Conservation (phyloP, 2,329 filamentous ascomycete genomes). For the Tolypocladium endophyticum region DNA sequence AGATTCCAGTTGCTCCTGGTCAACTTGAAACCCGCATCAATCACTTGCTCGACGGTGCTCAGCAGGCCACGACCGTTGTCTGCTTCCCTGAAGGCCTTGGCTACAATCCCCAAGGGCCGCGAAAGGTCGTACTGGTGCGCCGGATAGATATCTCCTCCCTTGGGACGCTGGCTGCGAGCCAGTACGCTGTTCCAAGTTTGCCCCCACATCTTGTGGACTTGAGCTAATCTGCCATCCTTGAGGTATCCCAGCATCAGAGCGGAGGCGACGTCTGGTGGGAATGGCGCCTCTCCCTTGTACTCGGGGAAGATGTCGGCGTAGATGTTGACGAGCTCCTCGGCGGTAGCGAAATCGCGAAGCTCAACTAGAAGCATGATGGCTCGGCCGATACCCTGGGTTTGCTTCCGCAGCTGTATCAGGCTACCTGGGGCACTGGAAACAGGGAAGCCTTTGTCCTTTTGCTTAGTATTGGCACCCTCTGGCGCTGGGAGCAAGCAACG, state of each 20-base stretch:
- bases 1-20: conserved; percentile 74
- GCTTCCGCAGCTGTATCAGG: conserved; percentile 12
- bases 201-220: conserved; percentile 58
- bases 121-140: conserved; percentile 42
- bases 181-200: conserved; percentile 44
- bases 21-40: conserved; percentile 58
- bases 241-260: conserved; percentile 60
- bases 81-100: conserved; percentile 29
- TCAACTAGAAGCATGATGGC: conserved; percentile 23
- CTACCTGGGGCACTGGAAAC: conserved; percentile 4
- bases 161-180: conserved; percentile 16
- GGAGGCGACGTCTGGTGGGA: conserved; percentile 46
- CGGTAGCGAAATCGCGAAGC: conserved; percentile 38
- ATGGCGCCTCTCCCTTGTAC: conserved; percentile 17
- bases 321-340: conserved; percentile 43
- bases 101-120: conserved; percentile 38
- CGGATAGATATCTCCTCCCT: conserved; percentile 25
- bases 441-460: background rate
- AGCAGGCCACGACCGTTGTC: conserved; percentile 35
- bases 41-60: conserved; percentile 42
- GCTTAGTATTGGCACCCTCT: background rate
- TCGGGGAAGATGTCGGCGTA: conserved; percentile 34
- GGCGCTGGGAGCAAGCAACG: conserved; percentile 7
- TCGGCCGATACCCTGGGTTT: conserved; percentile 19
- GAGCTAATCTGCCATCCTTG: conserved; percentile 43